Evolutionary conservation across 2,329 filamentous ascomycete species (phyloP).

Genomic region (Malbranchea cinnamomea): DNA sequence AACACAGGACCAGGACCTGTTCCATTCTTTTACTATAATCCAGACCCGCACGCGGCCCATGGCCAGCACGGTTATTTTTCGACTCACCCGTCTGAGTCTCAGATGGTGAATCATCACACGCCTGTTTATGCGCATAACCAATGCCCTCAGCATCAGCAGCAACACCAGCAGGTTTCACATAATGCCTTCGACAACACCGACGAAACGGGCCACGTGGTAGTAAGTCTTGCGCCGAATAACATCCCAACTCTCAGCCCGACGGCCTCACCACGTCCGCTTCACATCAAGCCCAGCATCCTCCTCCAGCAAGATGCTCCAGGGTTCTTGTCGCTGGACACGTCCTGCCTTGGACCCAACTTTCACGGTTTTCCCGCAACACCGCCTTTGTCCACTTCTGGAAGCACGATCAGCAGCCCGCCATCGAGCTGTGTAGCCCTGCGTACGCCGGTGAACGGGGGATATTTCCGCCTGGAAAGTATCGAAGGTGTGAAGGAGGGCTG

Average conservation of each 20-base stretch:
- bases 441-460: constrained; percentile 69
- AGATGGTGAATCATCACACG: constrained; percentile 14
- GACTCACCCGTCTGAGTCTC: constrained; percentile 40
- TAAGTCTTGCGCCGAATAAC: constrained; percentile 9
- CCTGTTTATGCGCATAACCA: constrained; percentile 15
- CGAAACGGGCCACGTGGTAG: background rate
- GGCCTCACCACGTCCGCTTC: constrained; percentile 57
- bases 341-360: constrained; percentile 47
- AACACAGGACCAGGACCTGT: too few relatives aligned
- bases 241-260: constrained; percentile 55
- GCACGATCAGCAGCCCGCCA: constrained; percentile 69
- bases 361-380: constrained; percentile 74
- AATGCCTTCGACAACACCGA: background rate
- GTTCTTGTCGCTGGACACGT: constrained; percentile 55
- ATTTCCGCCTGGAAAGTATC: constrained; percentile 55
- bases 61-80: constrained; percentile 65
- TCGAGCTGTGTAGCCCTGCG: constrained; percentile 61
- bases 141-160: constrained; percentile 13
- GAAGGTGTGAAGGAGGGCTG: constrained; percentile 56
- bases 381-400: constrained; percentile 70
- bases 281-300: constrained; percentile 61
- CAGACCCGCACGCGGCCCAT: constrained; percentile 56
- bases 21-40: constrained; percentile 63
- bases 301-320: constrained; percentile 41
- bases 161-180: constrained; percentile 6